Evolutionary conservation across 225 moss, liverwort and hornwort species (phyloP).

Genomic region (Bryum argenteum): DNA sequence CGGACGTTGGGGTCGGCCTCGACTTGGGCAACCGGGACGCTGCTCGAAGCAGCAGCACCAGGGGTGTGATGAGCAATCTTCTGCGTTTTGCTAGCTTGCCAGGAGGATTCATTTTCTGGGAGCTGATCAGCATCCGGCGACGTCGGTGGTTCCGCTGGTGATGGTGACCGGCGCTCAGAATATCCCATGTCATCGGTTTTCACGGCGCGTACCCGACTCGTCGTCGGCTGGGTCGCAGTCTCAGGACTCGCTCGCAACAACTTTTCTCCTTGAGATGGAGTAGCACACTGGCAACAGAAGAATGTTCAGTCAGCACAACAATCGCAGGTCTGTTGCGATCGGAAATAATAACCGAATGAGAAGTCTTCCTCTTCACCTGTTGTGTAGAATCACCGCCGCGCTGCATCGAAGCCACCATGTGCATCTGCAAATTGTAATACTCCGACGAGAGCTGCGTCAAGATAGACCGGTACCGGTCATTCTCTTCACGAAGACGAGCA

Average conservation of each 20-base stretch:
- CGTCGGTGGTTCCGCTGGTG: constrained; percentile 22
- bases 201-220: background rate
- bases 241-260: constrained; percentile 27
- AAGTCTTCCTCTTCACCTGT: background rate
- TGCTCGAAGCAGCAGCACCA: background rate
- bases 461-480: constrained; percentile 38
- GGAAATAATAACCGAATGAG: too few relatives aligned
- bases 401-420: constrained; percentile 40
- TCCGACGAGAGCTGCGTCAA: constrained; percentile 40
- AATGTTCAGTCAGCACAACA: background rate
- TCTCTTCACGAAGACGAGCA: constrained; percentile 36
- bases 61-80: constrained; percentile 27
- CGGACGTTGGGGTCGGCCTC: constrained; percentile 42
- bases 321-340: background rate
- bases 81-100: constrained; percentile 41
- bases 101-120: constrained; percentile 18
- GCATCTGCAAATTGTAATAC: constrained; percentile 46
- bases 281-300: constrained; percentile 15
- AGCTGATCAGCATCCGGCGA: constrained; percentile 26
- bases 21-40: constrained; percentile 32
- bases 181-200: constrained; percentile 16
- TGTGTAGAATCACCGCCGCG: constrained; percentile 28
- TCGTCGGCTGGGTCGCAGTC: constrained; percentile 10
- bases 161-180: constrained; percentile 37
- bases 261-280: constrained; percentile 11